phyloP scores from a whole-genome alignment of 495 filamentous ascomycete species.

The Lasiosphaeria hispida region DNA sequence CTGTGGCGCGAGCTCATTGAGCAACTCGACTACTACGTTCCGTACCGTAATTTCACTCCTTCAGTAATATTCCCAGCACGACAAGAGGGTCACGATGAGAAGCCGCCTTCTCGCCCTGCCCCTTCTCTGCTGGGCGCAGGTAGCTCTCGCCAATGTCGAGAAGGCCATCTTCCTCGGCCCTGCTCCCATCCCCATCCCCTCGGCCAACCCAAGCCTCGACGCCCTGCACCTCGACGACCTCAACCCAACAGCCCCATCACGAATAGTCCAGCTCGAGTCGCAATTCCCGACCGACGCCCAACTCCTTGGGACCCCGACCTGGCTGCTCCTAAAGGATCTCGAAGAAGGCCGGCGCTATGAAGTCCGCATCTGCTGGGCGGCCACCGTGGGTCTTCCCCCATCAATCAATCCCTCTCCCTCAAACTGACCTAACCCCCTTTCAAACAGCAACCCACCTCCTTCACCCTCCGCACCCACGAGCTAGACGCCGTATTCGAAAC shows the following conservation, averaged over 20 bases:
- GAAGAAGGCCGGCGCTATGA: conserved; percentile 77
- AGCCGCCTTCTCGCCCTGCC: not conserved
- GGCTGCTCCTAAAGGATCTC: conserved; percentile 81
- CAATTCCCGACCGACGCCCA: conserved; percentile 58
- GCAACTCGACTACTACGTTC: not conserved
- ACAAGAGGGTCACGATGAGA: not conserved
- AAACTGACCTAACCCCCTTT: conserved; percentile 9
- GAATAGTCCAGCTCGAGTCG: conserved; percentile 61
- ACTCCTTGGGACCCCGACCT: conserved; percentile 64
- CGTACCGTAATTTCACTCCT: not conserved
- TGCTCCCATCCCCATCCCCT: conserved; percentile 47
- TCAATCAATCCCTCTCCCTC: conserved; percentile 20
- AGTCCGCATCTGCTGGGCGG: conserved; percentile 89
- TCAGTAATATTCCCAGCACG: not conserved
- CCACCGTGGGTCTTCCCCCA: conserved; percentile 58
- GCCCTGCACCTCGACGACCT: conserved; percentile 65
- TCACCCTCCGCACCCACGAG: conserved; percentile 63
- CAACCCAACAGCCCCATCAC: conserved; percentile 42
- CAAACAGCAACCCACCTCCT: conserved; percentile 80
- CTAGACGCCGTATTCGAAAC: conserved; percentile 57
- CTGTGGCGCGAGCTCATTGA: not conserved
- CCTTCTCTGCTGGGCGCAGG: conserved; percentile 9
- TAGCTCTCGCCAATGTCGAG: conserved; percentile 68
- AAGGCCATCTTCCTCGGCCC: conserved; percentile 88
- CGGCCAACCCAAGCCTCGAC: conserved; percentile 56